Evolutionary conservation across 1,284 basidiomycete genomes (phyloP), one percentile per base, ranked within the genome.

Genomic region (Coniferiporia weirii): DNA sequence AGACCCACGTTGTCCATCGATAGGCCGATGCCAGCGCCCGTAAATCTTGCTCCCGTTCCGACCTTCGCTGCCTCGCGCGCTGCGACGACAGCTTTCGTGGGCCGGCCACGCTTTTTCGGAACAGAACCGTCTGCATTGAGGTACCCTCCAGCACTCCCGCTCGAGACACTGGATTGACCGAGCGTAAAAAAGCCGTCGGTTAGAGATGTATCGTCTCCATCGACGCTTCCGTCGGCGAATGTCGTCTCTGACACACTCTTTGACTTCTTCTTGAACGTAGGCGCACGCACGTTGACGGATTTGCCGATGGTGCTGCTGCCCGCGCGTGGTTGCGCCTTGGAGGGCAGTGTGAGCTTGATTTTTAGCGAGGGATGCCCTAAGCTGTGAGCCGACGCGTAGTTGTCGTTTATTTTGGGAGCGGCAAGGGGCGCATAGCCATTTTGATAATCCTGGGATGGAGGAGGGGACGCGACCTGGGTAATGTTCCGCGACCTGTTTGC

Each of bases 301-400:
- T 46, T 43, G 58, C 59, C 53, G 48, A 54, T 27, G 27, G 27
- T 27, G 27, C 27, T 27, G 27, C 44, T 40, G 46, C 36, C 12
- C 19, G 35, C 6, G 61, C 27, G 36, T 54, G 52, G 8, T 8
- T 19, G 44, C 51, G 43, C 36, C 50, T 57, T 51, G 34, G 54
- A 59, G 40, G 86, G 84, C 3, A 88, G 76, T 46, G 83, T 84
- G 60, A 91, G 80, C 72, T 84, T 88, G 74, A 91, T 91, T 76
- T 90, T 91, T 67, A 91, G 75, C 3, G 79, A 72, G 12, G 77
- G 78, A 12, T 49, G 56, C 35, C 50, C 27, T 38, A 60, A 38
- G 17, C 47, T 50, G 45, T 36, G 59, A 36, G 55, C 38, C 43
- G 13, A 50, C 15, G 32, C 47, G 19, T 12, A 5, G 57, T 68